Base-by-base conservation (phyloP, 805 yeast genomes). In the Saturnispora dispora region DNA sequence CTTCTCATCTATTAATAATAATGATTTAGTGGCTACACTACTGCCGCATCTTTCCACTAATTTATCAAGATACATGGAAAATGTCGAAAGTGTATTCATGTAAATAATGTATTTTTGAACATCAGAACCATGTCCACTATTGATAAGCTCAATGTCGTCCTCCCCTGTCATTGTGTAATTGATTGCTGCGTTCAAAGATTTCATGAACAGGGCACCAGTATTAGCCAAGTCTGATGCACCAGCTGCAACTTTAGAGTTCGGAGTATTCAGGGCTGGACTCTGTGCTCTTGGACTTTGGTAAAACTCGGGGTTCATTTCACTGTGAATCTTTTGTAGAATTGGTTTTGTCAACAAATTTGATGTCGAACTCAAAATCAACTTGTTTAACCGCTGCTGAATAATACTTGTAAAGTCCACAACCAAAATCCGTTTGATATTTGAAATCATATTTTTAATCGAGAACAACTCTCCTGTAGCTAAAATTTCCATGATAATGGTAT, bases 61-160 rank as follows among this genome's bases (percentile, higher is more conserved):
- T 52, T 77, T 79, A 11, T 67, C 63, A 33, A 85, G 71, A 60
- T 87, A 85, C 7, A 70, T 73, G 22, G 77, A 74, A 23, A 85
- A 81, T 42, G 82, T 68, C 10, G 83, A 79, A 4, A 89, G 71
- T 1, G 95, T 82, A 65, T 91, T 90, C 53, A 89, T 69, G 53
- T 83, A 78, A 1, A 86, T 69, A 40, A 88, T 68, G 61, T 80
- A 89, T 15, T 77, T 78, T 32, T 79, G 74, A 15, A 86, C 64
- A 23, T 52, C 55, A 15, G 49, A 52, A 17, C 45, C 53, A 42
- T 50, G 44, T 10, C 46, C 47, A 52, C 78, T 74, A 4, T 74
- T 68, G 5, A 46, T 47, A n/a, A 53, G 32, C 32, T 48, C 52
- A 3, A 68, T 65, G 8, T 37, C 45, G 10, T 52, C 57, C 45